These are phyloP conservation scores for Euphorbia pulcherrima DNA, from an alignment of 345 rosid species.

Conservation along the genomic window DNA sequence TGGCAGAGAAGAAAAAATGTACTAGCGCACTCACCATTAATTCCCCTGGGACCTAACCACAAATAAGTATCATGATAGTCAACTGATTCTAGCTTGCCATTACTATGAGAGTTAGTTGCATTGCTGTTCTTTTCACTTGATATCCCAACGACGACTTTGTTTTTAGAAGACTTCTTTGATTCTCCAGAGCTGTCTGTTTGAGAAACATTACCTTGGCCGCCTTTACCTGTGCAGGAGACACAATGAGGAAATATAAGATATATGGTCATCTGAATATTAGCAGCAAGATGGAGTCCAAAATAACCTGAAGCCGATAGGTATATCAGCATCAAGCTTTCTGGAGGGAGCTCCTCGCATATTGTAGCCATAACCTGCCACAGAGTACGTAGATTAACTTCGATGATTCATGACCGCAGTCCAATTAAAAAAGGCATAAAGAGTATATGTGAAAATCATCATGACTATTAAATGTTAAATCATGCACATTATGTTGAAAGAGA, in stretches of 20 bases:
- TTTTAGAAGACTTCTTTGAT: conserved; percentile 56
- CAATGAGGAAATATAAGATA: conserved; percentile 12
- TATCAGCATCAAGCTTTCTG: conserved; percentile 70
- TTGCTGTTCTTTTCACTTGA: conserved; percentile 48
- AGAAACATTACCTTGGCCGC: conserved; percentile 34
- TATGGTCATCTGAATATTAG: conserved; percentile 10
- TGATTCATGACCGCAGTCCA: background rate
- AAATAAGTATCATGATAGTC: conserved; percentile 47
- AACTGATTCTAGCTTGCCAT: conserved; percentile 46
- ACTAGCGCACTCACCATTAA: conserved; percentile 51
- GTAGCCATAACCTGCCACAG: conserved; percentile 79
- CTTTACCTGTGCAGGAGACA: conserved; percentile 51
- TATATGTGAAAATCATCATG: background rate
- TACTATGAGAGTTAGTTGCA: conserved; percentile 42
- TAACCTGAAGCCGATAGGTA: conserved; percentile 86
- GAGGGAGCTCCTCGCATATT: conserved; percentile 78
- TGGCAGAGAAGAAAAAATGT: conserved; percentile 4
- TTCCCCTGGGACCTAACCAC: conserved; percentile 77
- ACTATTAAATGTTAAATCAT: background rate
- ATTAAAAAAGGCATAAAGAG: background rate
- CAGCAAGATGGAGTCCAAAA: conserved; percentile 23
- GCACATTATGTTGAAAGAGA: background rate
- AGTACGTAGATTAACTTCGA: conserved; percentile 12
- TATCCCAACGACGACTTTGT: conserved; percentile 43
- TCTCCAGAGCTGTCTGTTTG: conserved; percentile 50